Conservation (phyloP, 2,329 filamentous ascomycete genomes). For the Aspergillus tubingensis region DNA sequence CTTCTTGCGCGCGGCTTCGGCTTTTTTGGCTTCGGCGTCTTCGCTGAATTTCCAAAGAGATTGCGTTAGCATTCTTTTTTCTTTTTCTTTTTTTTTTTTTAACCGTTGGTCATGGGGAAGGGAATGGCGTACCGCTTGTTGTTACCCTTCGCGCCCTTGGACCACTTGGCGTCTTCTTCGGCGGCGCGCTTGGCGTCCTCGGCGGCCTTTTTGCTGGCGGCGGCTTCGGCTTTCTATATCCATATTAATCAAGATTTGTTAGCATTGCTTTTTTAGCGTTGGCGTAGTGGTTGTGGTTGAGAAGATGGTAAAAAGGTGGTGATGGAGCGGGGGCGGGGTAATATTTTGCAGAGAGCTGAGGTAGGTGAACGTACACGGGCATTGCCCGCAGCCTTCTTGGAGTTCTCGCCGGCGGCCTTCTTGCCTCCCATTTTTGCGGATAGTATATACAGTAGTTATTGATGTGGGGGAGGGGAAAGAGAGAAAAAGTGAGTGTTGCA, state of each 20-base stretch:
- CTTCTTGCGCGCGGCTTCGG: slow-evolving; percentile 82
- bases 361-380: slow-evolving; percentile 52
- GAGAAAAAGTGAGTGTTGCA: not conserved
- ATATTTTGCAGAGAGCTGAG: not conserved
- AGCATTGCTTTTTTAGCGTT: too few species aligned
- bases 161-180: slow-evolving; percentile 75
- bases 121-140: slow-evolving; percentile 74
- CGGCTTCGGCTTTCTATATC: slow-evolving; percentile 81
- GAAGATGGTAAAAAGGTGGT: not conserved
- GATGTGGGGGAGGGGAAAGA: not conserved
- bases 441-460: not conserved
- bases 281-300: not conserved
- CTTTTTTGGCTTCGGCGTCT: slow-evolving; percentile 79
- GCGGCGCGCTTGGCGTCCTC: slow-evolving; percentile 67
- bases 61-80: too few species aligned
- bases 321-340: slow-evolving; percentile 30
- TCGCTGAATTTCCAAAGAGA: slow-evolving; percentile 58
- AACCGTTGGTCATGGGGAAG: too few species aligned
- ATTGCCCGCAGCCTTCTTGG: slow-evolving; percentile 87
- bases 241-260: too few species aligned
- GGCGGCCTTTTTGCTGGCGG: slow-evolving; percentile 74
- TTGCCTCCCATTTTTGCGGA: slow-evolving; percentile 69
- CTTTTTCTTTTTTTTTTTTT: too few species aligned
- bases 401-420: slow-evolving; percentile 66
- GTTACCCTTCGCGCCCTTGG: slow-evolving; percentile 79